A percentile compares a stretch with the other conserved stretches of the same genome.
Conservation (phyloP, 768 basidiomycete genomes). For the Tulasnella calospora region DNA sequence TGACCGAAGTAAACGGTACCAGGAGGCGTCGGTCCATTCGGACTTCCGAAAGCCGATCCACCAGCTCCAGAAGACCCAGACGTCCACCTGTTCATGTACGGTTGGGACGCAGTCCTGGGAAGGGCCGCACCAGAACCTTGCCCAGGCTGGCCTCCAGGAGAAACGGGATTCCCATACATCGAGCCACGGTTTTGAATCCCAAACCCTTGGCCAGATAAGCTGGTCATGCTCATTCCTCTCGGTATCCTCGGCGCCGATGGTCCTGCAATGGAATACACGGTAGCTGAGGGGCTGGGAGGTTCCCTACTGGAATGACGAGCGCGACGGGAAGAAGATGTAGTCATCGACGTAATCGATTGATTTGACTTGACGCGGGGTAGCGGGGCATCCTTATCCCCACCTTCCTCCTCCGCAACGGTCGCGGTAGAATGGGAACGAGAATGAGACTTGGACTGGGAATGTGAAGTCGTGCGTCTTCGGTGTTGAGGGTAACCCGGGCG, state of each 20-base stretch:
- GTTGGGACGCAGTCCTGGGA: conserved; percentile 14
- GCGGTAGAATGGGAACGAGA: background rate
- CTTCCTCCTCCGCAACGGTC: conserved; percentile 8
- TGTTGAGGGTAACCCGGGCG: background rate
- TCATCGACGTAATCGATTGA: conserved; percentile 20
- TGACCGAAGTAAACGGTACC: background rate
- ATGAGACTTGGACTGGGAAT: conserved; percentile 8
- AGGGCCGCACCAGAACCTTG: background rate
- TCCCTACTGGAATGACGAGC: conserved; percentile 3
- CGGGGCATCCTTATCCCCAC: background rate
- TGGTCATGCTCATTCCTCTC: conserved; percentile 22
- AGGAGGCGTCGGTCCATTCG: background rate
- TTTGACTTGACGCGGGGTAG: conserved; percentile 20
- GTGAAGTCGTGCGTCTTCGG: background rate
- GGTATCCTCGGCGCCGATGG: background rate
- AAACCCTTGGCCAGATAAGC: background rate
- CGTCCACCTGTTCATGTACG: conserved; percentile 8
- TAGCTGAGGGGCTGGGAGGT: conserved; percentile 9
- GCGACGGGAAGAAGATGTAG: background rate
- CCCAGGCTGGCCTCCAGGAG: background rate
- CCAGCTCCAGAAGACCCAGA: background rate
- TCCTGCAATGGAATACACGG: conserved; percentile 7
- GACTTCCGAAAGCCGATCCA: conserved; percentile 12
- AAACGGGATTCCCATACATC: conserved; percentile 7
- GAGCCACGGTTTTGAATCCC: background rate